A percentile compares a stretch with the other conserved stretches of the same genome.
phyloP scores from a whole-genome alignment of 1,284 basidiomycete genomes.

The Fistulina hepatica region DNA sequence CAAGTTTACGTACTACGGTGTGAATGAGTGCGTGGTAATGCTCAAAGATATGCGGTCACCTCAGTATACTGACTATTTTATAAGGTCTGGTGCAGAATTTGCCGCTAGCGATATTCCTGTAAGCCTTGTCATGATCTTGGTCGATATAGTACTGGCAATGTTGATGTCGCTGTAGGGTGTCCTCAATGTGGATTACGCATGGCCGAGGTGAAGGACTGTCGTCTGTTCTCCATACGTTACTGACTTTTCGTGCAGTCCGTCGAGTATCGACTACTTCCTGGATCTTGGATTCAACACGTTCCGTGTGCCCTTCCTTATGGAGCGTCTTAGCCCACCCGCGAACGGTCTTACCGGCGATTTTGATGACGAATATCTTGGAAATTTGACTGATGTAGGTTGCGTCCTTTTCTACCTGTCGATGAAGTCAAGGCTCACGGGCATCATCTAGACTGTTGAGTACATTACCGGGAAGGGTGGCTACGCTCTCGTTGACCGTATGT shows the following conservation, averaged over 20 bases:
- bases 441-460: conserved; percentile 38
- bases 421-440: too few species aligned
- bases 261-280: conserved; percentile 34
- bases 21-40: conserved; percentile 33
- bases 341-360: conserved; percentile 44
- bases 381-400: conserved; percentile 32
- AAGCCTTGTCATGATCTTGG: conserved; percentile 24
- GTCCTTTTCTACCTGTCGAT: not conserved
- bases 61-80: not conserved
- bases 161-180: conserved; percentile 21
- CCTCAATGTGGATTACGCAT: conserved; percentile 38
- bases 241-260: conserved; percentile 6
- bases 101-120: conserved; percentile 38
- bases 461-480: conserved; percentile 50
- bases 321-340: conserved; percentile 41
- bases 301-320: conserved; percentile 50
- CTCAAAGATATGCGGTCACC: not conserved
- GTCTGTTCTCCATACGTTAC: not conserved
- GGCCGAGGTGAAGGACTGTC: conserved; percentile 24
- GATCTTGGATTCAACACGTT: conserved; percentile 50
- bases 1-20: conserved; percentile 55
- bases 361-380: conserved; percentile 39
- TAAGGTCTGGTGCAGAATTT: conserved; percentile 47
- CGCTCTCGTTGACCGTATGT: conserved; percentile 45
- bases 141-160: conserved; percentile 3